phyloP scores from a whole-genome alignment of 768 basidiomycete species.

The Tephrocybe sp. region DNA sequence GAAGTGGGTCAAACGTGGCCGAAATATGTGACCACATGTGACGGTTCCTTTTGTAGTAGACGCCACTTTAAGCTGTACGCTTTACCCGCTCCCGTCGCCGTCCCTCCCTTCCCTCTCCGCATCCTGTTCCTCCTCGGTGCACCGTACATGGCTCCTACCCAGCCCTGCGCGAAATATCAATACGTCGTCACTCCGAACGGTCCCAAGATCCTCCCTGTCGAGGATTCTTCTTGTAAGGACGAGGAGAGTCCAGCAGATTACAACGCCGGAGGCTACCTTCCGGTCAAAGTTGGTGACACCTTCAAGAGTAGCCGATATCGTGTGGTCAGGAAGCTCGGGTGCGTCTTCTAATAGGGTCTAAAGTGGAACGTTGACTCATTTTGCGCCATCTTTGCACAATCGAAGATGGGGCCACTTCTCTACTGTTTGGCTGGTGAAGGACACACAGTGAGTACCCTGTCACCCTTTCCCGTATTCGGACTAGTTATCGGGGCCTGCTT shows the following conservation, averaged over 20 bases:
- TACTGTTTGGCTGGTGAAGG: slow-evolving; percentile 90
- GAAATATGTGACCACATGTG: slow-evolving; percentile 14
- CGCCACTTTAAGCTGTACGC: slow-evolving; percentile 13
- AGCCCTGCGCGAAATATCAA: slow-evolving; percentile 70
- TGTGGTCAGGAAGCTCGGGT: slow-evolving; percentile 91
- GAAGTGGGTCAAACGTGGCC: background rate
- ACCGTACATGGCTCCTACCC: slow-evolving; percentile 64
- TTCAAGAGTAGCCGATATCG: slow-evolving; percentile 86
- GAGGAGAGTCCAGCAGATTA: slow-evolving; percentile 86
- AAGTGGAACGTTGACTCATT: slow-evolving; percentile 24
- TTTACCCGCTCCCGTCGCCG: background rate
- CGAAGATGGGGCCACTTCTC: slow-evolving; percentile 92
- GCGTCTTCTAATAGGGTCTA: slow-evolving; percentile 19
- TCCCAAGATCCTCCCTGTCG: slow-evolving; percentile 71
- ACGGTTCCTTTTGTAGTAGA: slow-evolving; percentile 15
- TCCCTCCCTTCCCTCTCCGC: slow-evolving; percentile 12
- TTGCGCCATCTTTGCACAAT: slow-evolving; percentile 15
- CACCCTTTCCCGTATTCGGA: slow-evolving; percentile 13
- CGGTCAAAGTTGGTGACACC: slow-evolving; percentile 76
- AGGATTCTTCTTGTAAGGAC: slow-evolving; percentile 66
- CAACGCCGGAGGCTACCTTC: slow-evolving; percentile 79
- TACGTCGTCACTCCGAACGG: slow-evolving; percentile 68
- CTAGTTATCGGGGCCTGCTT: background rate
- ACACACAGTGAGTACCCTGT: slow-evolving; percentile 54
- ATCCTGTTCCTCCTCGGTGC: slow-evolving; percentile 16